These are phyloP conservation scores for Blastomyces percursus DNA, from an alignment of 2,329 filamentous ascomycete species.

Conservation along the genomic window DNA sequence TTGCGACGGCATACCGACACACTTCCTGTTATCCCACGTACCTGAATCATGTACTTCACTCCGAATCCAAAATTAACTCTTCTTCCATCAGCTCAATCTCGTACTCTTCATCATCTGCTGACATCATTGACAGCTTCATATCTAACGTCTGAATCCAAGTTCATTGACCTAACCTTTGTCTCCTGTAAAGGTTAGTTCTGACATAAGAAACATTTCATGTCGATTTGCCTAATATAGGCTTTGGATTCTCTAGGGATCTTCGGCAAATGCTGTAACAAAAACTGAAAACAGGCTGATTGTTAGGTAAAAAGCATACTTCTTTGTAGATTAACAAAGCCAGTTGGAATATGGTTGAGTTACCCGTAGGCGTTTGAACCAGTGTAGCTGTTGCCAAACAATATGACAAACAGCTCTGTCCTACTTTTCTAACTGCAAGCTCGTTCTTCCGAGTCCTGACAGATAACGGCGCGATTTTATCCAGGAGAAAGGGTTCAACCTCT, in stretches of 20 bases:
- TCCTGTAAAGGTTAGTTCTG: neutral
- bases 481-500: neutral
- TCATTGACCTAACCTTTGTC: neutral
- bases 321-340: neutral
- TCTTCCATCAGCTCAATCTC: slow-evolving; percentile 70
- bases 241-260: neutral
- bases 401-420: neutral
- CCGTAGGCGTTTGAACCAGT: neutral
- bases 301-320: neutral
- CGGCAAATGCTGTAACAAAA: neutral
- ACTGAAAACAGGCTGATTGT: neutral
- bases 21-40: no score
- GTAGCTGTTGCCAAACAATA: neutral
- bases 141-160: slow-evolving; percentile 32
- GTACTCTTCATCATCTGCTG: slow-evolving; percentile 68
- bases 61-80: slow-evolving; percentile 53
- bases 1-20: no score
- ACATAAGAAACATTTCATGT: neutral
- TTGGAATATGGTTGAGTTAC: neutral
- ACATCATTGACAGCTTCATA: slow-evolving; percentile 71
- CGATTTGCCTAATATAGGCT: neutral
- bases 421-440: neutral
- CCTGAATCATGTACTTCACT: slow-evolving; percentile 12
- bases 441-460: neutral
- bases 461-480: neutral